Conservation (phyloP, 805 yeast species). For the Isabelozyma gotoi region DNA sequence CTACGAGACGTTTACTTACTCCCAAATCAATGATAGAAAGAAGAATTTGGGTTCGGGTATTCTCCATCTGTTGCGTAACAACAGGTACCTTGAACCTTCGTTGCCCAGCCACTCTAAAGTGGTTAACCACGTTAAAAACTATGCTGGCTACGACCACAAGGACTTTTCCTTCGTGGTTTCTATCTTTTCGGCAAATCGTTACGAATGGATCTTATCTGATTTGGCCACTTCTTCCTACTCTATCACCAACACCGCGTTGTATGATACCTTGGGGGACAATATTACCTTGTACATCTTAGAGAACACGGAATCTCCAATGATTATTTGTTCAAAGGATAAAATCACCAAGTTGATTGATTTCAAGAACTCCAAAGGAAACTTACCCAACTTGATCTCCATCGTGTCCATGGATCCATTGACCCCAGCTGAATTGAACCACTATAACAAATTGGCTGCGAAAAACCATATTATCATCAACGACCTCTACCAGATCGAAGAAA, state of each 20-base stretch:
- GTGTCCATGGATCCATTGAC: conserved; percentile 23
- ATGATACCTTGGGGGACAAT: conserved; percentile 17
- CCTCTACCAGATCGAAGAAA: conserved; percentile 29
- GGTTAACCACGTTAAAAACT: conserved; percentile 27
- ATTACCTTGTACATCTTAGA: conserved; percentile 19
- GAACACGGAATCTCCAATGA: conserved; percentile 14
- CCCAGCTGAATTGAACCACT: conserved; percentile 7
- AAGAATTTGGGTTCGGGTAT: conserved; percentile 41
- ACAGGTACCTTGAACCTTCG: conserved; percentile 13
- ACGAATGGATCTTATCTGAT: conserved; percentile 9
- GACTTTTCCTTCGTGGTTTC: conserved; percentile 9
- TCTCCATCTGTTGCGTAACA: conserved; percentile 21
- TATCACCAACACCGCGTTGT: conserved; percentile 18
- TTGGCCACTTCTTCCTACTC: conserved; percentile 15
- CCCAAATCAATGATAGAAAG: conserved; percentile 28
- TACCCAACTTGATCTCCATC: conserved; percentile 17
- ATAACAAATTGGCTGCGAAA: not conserved
- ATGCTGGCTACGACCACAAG: not conserved
- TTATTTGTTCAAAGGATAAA: conserved; percentile 16
- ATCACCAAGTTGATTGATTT: conserved; percentile 10
- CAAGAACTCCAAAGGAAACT: conserved; percentile 11
- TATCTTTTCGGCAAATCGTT: conserved; percentile 19
- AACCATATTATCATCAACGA: conserved; percentile 24
- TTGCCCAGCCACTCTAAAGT: conserved; percentile 15
- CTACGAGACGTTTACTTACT: conserved; percentile 19